Conservation (phyloP, 768 basidiomycete species). For the Boletus rubroflammeus region DNA sequence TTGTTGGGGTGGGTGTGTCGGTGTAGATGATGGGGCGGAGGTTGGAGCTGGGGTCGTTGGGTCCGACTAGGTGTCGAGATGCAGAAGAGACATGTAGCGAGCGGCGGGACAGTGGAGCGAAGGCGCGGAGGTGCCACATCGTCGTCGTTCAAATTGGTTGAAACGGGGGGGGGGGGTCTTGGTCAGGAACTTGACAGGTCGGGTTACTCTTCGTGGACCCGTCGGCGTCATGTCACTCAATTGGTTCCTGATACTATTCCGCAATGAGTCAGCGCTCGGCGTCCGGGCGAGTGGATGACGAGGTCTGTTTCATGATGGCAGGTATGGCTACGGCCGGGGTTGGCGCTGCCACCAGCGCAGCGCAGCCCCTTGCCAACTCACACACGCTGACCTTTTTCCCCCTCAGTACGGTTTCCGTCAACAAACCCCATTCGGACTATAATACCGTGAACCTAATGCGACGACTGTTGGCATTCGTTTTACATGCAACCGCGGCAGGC, state of each 20-base stretch:
- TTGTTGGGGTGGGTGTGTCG: constrained; percentile 40
- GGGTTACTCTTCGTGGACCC: too few species aligned
- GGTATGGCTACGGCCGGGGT: not conserved
- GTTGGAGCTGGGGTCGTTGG: constrained; percentile 75
- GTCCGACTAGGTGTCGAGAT: constrained; percentile 49
- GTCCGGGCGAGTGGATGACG: not conserved
- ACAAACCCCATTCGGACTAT: not conserved
- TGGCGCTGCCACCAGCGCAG: not conserved
- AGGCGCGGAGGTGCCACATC: not conserved
- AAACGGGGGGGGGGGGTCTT: not conserved
- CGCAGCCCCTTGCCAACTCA: not conserved
- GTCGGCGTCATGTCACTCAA: too few species aligned
- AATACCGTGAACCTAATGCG: constrained; percentile 1
- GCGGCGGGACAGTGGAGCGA: constrained; percentile 11
- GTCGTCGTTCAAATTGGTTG: not conserved
- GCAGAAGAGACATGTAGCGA: constrained; percentile 26
- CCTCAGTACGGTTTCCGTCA: not conserved
- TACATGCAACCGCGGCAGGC: constrained; percentile 32
- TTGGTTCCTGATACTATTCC: too few species aligned
- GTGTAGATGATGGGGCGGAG: constrained; percentile 78
- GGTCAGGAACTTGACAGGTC: not conserved
- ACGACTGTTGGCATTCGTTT: constrained; percentile 14
- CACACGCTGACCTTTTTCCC: not conserved
- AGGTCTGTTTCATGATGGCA: not conserved
- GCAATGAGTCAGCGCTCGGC: too few species aligned